Evolutionary conservation across 495 filamentous ascomycete genomes (phyloP), one percentile per base, ranked within the genome.

Genomic region (Podospora appendiculata): DNA sequence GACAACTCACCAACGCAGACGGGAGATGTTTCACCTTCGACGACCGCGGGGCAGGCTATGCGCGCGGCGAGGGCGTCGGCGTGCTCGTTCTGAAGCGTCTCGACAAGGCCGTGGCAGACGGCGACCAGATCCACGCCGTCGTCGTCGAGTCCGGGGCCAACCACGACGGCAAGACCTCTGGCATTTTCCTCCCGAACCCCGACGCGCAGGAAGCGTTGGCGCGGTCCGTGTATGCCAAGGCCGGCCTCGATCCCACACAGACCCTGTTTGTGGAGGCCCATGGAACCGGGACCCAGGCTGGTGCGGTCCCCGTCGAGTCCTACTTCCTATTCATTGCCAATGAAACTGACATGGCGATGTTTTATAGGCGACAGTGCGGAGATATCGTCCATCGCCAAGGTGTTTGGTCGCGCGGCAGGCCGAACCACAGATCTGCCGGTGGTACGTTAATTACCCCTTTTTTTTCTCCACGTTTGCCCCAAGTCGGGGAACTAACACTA

Each of bases 31-130:
- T 78, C 41, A 76, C 74, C 4, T 89, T 83, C 52, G 79, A 82
- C 56, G 67, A 73, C 1, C 51, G 60, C 0, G 84, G 81, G 10
- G 70, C 83, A 61, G 85, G 84, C 0, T 88, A 82, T 60, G 79
- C 63, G 0, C 65, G 83, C 8, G 85, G 71, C 1, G 85, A 89
- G 56, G 83, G 73, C 1, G 53, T 84, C n/a, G 69, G 66, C 39
- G 69, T 67, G 1, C 34, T 85, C 1, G 64, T 76, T 7, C 40
- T 88, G 1, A 87, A 87, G 60, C 59, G 54, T 8, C 59, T 85
- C 1, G 47, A 45, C 2, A 70, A 77, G 35, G 84, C 76, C 7
- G 34, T 77, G 4, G 38, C 52, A 1, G 69, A 76, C 49, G 66
- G 68, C 7, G 70, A 79, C 52, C 74, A 74, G 12, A 79, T 86